Conservation (phyloP, 495 filamentous ascomycete species). For the Annulohypoxylon moriforme region DNA sequence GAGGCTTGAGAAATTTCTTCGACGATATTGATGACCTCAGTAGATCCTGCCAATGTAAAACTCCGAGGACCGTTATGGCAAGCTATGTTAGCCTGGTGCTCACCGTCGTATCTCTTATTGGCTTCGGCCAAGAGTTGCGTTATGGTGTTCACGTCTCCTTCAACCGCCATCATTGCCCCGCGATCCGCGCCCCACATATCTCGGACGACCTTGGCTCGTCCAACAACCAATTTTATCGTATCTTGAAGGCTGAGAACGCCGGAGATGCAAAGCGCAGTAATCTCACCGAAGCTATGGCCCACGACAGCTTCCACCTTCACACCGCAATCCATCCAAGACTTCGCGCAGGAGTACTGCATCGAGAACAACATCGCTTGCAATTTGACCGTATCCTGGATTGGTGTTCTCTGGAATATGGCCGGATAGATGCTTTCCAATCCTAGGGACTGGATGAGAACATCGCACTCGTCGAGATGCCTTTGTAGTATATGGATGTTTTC, state of each 20-base stretch:
- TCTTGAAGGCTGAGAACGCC: constrained; percentile 53
- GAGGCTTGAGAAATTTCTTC: too few relatives aligned
- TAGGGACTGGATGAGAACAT: constrained; percentile 34
- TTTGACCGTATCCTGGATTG: constrained; percentile 53
- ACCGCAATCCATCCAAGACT: constrained; percentile 59
- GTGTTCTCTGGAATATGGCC: constrained; percentile 54
- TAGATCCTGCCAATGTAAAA: constrained; percentile 10
- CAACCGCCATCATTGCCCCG: constrained; percentile 62
- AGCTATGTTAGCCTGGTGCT: constrained; percentile 12
- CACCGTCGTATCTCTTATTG: too few relatives aligned
- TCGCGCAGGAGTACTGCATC: constrained; percentile 57
- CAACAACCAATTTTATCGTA: constrained; percentile 52
- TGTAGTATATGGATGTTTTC: constrained; percentile 49
- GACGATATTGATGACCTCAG: too few relatives aligned
- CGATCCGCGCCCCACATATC: constrained; percentile 53
- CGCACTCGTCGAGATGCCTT: constrained; percentile 54
- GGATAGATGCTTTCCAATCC: constrained; percentile 58
- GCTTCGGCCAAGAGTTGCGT: too few relatives aligned
- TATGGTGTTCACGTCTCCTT: too few relatives aligned
- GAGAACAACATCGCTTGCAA: constrained; percentile 60
- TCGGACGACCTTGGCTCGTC: constrained; percentile 54
- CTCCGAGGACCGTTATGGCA: neutral
- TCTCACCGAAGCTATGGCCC: constrained; percentile 66
- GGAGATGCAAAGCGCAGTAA: constrained; percentile 59
- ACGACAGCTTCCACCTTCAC: constrained; percentile 47